A percentile compares a stretch with the other conserved stretches of the same genome.
Conservation (phyloP, 2,329 filamentous ascomycete genomes). For the Claviceps capensis region DNA sequence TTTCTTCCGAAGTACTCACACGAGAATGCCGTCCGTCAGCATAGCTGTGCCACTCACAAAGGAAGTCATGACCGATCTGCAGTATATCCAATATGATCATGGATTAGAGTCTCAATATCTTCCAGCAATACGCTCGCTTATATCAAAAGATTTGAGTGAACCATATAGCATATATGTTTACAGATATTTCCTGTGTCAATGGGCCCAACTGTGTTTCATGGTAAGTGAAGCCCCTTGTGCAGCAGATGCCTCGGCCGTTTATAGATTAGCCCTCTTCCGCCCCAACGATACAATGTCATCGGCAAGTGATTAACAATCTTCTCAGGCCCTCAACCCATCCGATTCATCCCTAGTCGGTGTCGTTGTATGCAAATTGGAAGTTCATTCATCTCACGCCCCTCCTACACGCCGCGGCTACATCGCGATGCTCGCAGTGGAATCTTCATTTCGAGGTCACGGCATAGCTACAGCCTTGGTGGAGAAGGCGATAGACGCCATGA, state of each 20-base stretch:
- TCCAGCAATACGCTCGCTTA: constrained; percentile 77
- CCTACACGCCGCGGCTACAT: constrained; percentile 79
- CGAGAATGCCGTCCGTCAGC: neutral
- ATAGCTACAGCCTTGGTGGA: constrained; percentile 84
- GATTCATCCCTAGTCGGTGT: constrained; percentile 66
- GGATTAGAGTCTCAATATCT: constrained; percentile 52
- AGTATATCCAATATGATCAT: constrained; percentile 50
- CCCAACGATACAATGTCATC: neutral
- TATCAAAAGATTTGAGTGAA: constrained; percentile 92
- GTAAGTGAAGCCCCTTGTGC: constrained; percentile 28
- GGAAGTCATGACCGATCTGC: constrained; percentile 32
- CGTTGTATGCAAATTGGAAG: constrained; percentile 87
- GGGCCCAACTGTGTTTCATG: constrained; percentile 95
- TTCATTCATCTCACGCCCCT: constrained; percentile 68
- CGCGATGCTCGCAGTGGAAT: constrained; percentile 89
- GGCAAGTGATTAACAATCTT: constrained; percentile 4
- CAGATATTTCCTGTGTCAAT: constrained; percentile 94
- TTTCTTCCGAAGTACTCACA: neutral
- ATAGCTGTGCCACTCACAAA: constrained; percentile 22
- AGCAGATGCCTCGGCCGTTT: neutral
- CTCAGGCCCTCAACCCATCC: constrained; percentile 44
- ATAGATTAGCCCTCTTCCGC: neutral
- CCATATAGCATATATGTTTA: constrained; percentile 99
- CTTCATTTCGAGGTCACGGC: constrained; percentile 66
- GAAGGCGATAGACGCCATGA: constrained; percentile 85